Percentiles rank a stretch among this genome's conserved stretches.
These are phyloP conservation scores for Zychaea mexicana DNA, from an alignment of 371 early-diverging fungal genomes.

Conservation along the genomic window DNA sequence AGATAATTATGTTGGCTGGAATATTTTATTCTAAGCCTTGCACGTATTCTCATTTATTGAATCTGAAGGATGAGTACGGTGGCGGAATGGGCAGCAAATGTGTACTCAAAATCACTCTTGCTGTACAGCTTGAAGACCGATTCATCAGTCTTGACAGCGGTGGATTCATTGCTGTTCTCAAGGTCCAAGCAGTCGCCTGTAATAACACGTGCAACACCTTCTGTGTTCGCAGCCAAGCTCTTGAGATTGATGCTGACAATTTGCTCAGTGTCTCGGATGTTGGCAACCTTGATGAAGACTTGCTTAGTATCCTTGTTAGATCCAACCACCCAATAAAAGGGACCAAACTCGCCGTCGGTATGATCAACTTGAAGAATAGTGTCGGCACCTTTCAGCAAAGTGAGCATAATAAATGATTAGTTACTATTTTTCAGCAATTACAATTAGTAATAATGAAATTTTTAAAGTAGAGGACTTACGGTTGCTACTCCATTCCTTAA, in stretches of 20 bases:
- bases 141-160: constrained; percentile 5
- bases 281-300: constrained; percentile 26
- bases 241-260: constrained; percentile 15
- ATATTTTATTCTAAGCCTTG: too few relatives aligned
- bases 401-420: background rate
- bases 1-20: too few relatives aligned
- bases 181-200: constrained; percentile 5
- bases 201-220: constrained; percentile 19
- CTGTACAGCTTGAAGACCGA: constrained; percentile 13
- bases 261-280: constrained; percentile 16
- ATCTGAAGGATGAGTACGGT: constrained; percentile 15
- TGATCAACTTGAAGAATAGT: constrained; percentile 26
- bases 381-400: constrained; percentile 19
- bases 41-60: too few relatives aligned
- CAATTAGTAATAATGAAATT: background rate
- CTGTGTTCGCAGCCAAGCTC: constrained; percentile 10
- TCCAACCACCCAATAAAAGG: constrained; percentile 31
- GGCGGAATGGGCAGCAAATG: constrained; percentile 19
- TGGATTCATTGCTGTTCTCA: constrained; percentile 11
- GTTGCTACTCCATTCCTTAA: constrained; percentile 17
- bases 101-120: constrained; percentile 13
- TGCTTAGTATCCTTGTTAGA: constrained; percentile 18
- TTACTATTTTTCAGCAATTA: background rate
- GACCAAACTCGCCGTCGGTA: constrained; percentile 19
- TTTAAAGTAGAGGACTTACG: constrained; percentile 2